These are phyloP conservation scores for Fusarium succisae DNA, from an alignment of 2,329 filamentous ascomycete genomes.

Conservation along the genomic window DNA sequence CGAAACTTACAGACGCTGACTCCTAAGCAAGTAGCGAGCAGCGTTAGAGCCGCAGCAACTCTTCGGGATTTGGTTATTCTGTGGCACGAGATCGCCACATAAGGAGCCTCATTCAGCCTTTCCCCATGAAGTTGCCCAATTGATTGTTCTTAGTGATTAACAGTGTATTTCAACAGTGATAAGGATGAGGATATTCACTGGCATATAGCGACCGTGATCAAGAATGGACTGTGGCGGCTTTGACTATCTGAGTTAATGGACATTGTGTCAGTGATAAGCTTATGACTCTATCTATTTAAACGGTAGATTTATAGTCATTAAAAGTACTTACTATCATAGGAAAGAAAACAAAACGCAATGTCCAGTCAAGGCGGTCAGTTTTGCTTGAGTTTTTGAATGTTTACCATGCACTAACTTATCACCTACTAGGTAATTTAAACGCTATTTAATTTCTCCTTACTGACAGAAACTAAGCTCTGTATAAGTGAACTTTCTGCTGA, in stretches of 20 bases:
- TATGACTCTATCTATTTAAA: background rate
- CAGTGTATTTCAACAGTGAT: background rate
- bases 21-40: background rate
- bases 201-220: background rate
- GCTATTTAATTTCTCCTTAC: background rate
- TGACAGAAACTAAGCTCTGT: background rate
- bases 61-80: background rate
- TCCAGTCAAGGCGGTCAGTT: background rate
- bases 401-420: background rate
- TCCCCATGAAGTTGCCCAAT: background rate
- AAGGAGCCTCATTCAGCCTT: background rate
- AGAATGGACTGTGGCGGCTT: background rate
- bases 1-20: background rate
- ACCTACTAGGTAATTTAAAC: background rate
- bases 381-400: background rate
- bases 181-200: background rate
- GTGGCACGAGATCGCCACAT: background rate
- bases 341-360: background rate
- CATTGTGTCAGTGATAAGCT: background rate
- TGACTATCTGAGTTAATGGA: background rate
- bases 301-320: background rate
- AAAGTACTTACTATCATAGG: background rate
- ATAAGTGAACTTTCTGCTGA: background rate
- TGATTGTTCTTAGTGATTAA: background rate
- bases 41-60: background rate